Evolutionary conservation across 2,329 filamentous ascomycete genomes (phyloP).

Genomic region (Fulvia fulva): DNA sequence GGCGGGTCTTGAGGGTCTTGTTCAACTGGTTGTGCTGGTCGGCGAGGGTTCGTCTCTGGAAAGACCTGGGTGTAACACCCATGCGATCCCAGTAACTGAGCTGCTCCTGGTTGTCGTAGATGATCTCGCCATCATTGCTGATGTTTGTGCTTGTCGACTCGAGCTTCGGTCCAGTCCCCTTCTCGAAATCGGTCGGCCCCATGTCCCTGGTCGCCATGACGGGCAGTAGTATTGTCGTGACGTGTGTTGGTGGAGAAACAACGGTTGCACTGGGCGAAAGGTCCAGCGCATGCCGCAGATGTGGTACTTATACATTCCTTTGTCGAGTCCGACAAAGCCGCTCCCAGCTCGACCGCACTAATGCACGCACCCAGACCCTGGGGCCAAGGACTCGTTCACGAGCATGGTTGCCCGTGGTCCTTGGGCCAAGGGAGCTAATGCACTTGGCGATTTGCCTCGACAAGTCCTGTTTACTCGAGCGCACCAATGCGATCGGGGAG

Average conservation of each 20-base stretch:
- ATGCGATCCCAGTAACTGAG: conserved; percentile 27
- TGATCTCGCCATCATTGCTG: conserved; percentile 20
- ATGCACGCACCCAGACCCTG: not conserved
- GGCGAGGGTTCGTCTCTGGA: conserved; percentile 26
- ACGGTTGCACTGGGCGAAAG: conserved; percentile 1
- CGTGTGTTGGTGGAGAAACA: not conserved
- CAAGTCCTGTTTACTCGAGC: conserved; percentile 1
- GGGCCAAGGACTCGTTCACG: conserved; percentile 6
- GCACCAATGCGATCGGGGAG: conserved; percentile 12
- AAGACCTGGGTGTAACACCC: conserved; percentile 31
- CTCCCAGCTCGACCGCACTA: not conserved
- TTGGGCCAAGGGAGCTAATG: not conserved
- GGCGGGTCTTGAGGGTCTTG: conserved; percentile 30
- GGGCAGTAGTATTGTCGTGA: conserved; percentile 1
- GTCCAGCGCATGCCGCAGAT: not conserved
- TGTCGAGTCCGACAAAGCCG: not conserved
- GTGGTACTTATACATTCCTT: not conserved
- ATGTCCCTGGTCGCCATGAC: conserved; percentile 7
- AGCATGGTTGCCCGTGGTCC: conserved; percentile 2
- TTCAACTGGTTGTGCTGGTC: conserved; percentile 34
- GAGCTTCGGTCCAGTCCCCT: conserved; percentile 9
- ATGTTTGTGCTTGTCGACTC: conserved; percentile 6
- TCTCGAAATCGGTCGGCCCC: conserved; percentile 13
- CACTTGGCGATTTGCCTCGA: conserved; percentile 7
- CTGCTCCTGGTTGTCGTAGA: conserved; percentile 9